These are phyloP conservation scores for Penicillium sp. DNA, from an alignment of 2,329 filamentous ascomycete genomes.

Conservation along the genomic window DNA sequence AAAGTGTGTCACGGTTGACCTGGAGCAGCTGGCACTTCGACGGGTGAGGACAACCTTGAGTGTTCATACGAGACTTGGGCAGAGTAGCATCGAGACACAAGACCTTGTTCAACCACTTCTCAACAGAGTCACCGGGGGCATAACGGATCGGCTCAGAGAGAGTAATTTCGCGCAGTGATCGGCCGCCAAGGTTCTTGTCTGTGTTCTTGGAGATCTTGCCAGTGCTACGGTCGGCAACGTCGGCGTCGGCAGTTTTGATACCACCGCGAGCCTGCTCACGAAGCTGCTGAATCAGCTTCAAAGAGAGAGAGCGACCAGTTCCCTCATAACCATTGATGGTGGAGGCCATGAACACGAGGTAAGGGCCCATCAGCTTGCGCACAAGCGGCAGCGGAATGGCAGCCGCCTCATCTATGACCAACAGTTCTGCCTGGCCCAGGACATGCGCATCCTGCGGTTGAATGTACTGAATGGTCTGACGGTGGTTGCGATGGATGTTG, in stretches of 20 bases:
- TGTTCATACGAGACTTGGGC: conserved; percentile 71
- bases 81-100: conserved; percentile 92
- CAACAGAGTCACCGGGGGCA: conserved; percentile 83
- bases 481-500: conserved; percentile 90
- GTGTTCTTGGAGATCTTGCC: conserved; percentile 69
- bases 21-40: conserved; percentile 87
- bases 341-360: conserved; percentile 98
- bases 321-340: conserved; percentile 99
- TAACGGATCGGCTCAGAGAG: conserved; percentile 94
- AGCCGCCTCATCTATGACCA: conserved; percentile 96
- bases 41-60: conserved; percentile 83
- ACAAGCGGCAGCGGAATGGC: conserved; percentile 94
- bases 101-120: conserved; percentile 94
- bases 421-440: conserved; percentile 87
- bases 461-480: conserved; percentile 98
- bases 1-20: conserved; percentile 95
- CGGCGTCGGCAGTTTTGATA: conserved; percentile 59
- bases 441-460: conserved; percentile 95
- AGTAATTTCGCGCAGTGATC: conserved; percentile 87
- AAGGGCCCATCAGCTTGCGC: conserved; percentile 91
- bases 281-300: conserved; percentile 96
- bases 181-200: conserved; percentile 63
- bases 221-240: conserved; percentile 76
- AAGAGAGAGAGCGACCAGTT: conserved; percentile 87
- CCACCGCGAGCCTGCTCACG: conserved; percentile 82